These are phyloP conservation scores for Eutrema heterophyllum DNA, from an alignment of 345 rosid genomes.

Conservation along the genomic window DNA sequence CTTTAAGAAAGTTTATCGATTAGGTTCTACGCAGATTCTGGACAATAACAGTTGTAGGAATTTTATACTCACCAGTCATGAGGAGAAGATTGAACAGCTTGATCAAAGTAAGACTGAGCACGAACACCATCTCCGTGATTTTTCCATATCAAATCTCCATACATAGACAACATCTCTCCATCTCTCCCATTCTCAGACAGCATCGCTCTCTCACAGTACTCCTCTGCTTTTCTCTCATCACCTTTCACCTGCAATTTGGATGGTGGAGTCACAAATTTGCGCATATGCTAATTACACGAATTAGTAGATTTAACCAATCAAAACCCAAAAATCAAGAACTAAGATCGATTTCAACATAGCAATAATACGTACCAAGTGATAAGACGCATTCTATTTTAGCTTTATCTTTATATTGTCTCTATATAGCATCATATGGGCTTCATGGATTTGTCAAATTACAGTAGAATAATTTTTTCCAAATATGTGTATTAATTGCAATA, in stretches of 20 bases:
- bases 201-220: slow-evolving; percentile 60
- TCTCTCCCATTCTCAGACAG: slow-evolving; percentile 49
- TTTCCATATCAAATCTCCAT: slow-evolving; percentile 63
- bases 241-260: slow-evolving; percentile 40
- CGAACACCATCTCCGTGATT: slow-evolving; percentile 41
- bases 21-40: background rate
- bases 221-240: slow-evolving; percentile 59
- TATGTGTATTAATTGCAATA: background rate
- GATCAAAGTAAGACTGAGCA: slow-evolving; percentile 61
- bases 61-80: slow-evolving; percentile 44
- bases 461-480: background rate
- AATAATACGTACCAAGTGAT: background rate
- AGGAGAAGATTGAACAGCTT: slow-evolving; percentile 60
- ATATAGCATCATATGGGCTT: background rate
- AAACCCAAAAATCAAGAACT: background rate
- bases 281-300: background rate
- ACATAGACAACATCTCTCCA: slow-evolving; percentile 49
- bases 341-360: background rate
- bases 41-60: background rate
- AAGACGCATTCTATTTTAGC: background rate
- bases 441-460: background rate
- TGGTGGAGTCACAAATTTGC: background rate
- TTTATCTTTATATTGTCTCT: background rate
- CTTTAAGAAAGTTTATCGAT: no score
- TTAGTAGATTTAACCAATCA: background rate